Base-by-base conservation (phyloP, 768 basidiomycete species). In the Lactifluus pinguis region DNA sequence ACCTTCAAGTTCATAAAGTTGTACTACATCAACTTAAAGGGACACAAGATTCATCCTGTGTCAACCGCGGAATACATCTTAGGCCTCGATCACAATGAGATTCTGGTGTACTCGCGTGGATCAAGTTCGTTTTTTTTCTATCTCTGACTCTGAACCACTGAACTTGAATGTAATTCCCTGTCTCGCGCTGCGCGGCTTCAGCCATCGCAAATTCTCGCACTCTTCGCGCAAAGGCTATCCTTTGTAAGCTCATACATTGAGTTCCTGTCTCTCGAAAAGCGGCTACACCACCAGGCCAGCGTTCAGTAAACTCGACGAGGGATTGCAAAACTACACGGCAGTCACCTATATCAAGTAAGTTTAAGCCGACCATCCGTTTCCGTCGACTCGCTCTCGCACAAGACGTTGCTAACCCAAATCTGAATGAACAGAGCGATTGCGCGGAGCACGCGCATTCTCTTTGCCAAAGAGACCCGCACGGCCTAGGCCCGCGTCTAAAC, bases 61-160 rank as follows among this genome's bases (percentile, higher is more conserved):
- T 92, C 94, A 0, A 95, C 95, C 70, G 81, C 85, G 2, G 89
- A 89, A 47, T 92, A 86, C 68, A 69, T 98, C 53, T 72, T 80
- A 13, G 80, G 81, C 54, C 74, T 95, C 10, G 72, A 74, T 4
- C 70, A 94, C 95, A 72, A 92, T 95, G 82, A 89, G 64, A 75
- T 87, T 2, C 75, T 98, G 34, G 84, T 98, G 2, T 97, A 95
- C 70, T 94, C 92, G 3, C 94, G 93, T 69, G 94, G 94, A 98
- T 94, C 14, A 92, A 89, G 91, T 86, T 15, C 15, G 38, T 21
- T 44, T 38, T 36, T 17, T 25, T 25, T 25, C 2, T 25, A 1
- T 9, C 36, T 21, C 13, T n/a, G 17, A 6, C 8, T 53, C 55
- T 6, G 4, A 36, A 8, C 13, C 34, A 17, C 32, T 10, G 19